A percentile compares a stretch with the other conserved stretches of the same genome.
These are phyloP conservation scores for Alternaria longipes DNA, from an alignment of 2,329 filamentous ascomycete species.

Conservation along the genomic window DNA sequence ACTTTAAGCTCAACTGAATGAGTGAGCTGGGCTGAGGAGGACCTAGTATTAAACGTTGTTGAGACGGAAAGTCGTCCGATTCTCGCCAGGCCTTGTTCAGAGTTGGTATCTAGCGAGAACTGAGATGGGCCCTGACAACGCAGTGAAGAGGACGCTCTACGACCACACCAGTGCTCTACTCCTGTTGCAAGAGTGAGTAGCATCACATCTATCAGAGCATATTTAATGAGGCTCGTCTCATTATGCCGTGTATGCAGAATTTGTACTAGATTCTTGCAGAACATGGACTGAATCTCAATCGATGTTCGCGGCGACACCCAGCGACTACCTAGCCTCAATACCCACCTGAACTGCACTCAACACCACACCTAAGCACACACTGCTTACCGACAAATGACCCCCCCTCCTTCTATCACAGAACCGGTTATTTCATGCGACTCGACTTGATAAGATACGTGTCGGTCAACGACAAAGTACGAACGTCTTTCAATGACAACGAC, in stretches of 20 bases:
- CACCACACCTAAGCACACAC: not conserved
- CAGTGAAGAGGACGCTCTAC: not conserved
- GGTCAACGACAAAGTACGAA: not conserved
- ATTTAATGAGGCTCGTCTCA: not conserved
- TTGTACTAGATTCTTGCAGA: not conserved
- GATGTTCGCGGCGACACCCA: not conserved
- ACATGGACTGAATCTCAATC: not conserved
- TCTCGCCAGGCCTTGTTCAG: not conserved
- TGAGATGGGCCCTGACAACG: not conserved
- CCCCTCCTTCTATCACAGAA: not conserved
- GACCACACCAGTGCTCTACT: not conserved
- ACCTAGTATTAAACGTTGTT: not conserved
- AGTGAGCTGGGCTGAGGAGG: not conserved
- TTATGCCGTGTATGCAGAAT: not conserved
- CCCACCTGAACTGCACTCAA: not conserved
- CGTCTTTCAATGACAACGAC: not conserved
- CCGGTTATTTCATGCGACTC: not conserved
- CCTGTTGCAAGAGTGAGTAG: not conserved
- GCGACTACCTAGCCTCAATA: not conserved
- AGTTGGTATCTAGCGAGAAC: not conserved
- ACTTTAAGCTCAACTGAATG: not conserved
- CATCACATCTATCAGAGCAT: not conserved
- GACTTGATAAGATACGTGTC: not conserved
- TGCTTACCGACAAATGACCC: not conserved
- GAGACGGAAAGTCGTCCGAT: too few relatives aligned